Conservation (phyloP, 495 filamentous ascomycete species). For the Glarea lozoyensis region DNA sequence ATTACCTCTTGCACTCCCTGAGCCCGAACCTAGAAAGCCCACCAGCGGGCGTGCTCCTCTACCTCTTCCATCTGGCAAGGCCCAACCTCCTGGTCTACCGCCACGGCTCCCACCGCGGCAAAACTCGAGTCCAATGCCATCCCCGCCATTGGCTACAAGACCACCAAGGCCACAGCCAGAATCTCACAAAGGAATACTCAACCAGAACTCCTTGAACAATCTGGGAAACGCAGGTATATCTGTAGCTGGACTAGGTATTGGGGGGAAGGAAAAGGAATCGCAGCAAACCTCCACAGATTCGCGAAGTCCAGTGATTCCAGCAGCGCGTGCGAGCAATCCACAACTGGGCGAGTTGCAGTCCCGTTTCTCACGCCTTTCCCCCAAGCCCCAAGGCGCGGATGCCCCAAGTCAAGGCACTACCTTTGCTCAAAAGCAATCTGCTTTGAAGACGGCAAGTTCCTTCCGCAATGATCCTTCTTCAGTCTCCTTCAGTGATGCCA, state of each 20-base stretch:
- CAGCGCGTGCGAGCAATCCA: constrained; percentile 21
- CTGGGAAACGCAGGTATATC: constrained; percentile 72
- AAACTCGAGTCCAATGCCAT: constrained; percentile 37
- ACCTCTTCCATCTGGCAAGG: too few species aligned
- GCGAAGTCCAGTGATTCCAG: constrained; percentile 7
- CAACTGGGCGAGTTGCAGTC: constrained; percentile 61
- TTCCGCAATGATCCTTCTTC: constrained; percentile 49
- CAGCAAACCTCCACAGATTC: constrained; percentile 8
- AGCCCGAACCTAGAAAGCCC: constrained; percentile 23
- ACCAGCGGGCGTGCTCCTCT: too few species aligned
- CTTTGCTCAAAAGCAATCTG: constrained; percentile 52
- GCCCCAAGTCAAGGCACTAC: constrained; percentile 42
- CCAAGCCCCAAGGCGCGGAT: constrained; percentile 19
- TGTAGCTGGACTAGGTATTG: constrained; percentile 75
- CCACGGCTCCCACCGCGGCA: constrained; percentile 69
- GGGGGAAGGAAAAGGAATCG: too few species aligned
- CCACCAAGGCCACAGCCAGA: constrained; percentile 22
- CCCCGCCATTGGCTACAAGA: constrained; percentile 40
- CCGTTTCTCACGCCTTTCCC: constrained; percentile 23
- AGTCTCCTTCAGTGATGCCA: constrained; percentile 47
- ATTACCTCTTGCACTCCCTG: constrained; percentile 3
- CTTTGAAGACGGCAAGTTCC: constrained; percentile 44
- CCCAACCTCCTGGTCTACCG: constrained; percentile 51
- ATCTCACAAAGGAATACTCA: constrained; percentile 40
- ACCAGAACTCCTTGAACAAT: constrained; percentile 58